Base-by-base conservation (phyloP, 1,284 basidiomycete genomes). In the Cryptococcus maquisensis region DNA sequence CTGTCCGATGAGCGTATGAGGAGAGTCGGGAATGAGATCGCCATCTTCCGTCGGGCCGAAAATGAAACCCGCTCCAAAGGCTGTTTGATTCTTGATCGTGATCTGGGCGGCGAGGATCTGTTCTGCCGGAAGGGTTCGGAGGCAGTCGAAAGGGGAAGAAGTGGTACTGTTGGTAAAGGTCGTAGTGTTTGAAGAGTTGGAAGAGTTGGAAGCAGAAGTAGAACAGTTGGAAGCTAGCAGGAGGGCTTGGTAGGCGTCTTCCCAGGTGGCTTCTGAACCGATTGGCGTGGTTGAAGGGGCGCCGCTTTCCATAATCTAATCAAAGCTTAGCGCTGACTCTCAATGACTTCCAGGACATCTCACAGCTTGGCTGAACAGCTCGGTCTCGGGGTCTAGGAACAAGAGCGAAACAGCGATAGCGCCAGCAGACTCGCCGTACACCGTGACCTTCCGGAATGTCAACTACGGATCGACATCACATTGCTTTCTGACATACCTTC, bases 271-370 rank as follows among this genome's bases (percentile, higher is more conserved):
- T 12, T 63, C 62, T 0, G 60, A 61, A 1, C 60, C 62, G 37
- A 70, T 51, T 0, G 67, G 72, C 15, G 61, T 57, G 20, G 66
- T 67, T 1, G 61, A 63, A 16, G 65, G 64, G n/a, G 73, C 67
- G 12, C 76, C 77, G 6, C 71, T 74, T 51, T 76, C 65, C 65
- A 79, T 69, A 57, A 78, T 77, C 63, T 65, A 37, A n/a, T 24
- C n/a, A 2, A 2, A 21, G 43, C 15, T 38, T 47, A 35, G 38
- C 15, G 18, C 15, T 21, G 16, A 9, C 13, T n/a, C 28, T 12
- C 4, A 4, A 56, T 6, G 9, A 38, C 12, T 5, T 13, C n/a
- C 16, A 39, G 15, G 28, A 16, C 28, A 40, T 13, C 63, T 52
- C 47, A 65, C 63, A 1, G 75, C 74, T 13, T 61, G 65, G 9